These are phyloP conservation scores for Alternaria hordeiaustralica DNA, from an alignment of 2,329 filamentous ascomycete genomes.

Conservation along the genomic window DNA sequence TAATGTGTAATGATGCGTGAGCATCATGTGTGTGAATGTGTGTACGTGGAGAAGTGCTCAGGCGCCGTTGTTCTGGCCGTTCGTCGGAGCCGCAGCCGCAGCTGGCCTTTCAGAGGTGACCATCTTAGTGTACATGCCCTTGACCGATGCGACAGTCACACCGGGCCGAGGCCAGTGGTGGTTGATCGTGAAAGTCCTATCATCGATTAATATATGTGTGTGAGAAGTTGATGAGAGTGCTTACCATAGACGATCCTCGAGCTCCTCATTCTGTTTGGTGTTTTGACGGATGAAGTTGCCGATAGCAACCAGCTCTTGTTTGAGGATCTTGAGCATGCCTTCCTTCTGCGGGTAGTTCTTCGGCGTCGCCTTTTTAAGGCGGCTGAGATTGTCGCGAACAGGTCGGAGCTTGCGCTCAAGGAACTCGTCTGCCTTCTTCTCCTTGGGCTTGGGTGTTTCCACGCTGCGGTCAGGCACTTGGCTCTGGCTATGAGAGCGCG, in stretches of 20 bases:
- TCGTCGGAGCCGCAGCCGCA: slow-evolving; percentile 27
- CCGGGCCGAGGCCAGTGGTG: slow-evolving; percentile 48
- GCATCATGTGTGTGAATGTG: slow-evolving; percentile 2
- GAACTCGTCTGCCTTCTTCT: slow-evolving; percentile 53
- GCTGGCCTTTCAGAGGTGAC: slow-evolving; percentile 39
- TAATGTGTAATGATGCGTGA: slow-evolving; percentile 4
- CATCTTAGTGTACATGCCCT: slow-evolving; percentile 49
- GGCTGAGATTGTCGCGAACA: slow-evolving; percentile 65
- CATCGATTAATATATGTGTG: slow-evolving; percentile 23
- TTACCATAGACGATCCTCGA: slow-evolving; percentile 62
- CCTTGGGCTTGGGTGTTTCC: slow-evolving; percentile 38
- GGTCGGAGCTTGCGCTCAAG: slow-evolving; percentile 63
- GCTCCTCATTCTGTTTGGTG: slow-evolving; percentile 50
- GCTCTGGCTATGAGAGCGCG: slow-evolving; percentile 54
- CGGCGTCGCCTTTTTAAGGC: slow-evolving; percentile 66
- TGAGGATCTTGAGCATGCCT: slow-evolving; percentile 67
- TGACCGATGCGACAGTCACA: slow-evolving; percentile 41
- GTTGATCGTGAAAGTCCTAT: slow-evolving; percentile 45
- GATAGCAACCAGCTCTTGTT: slow-evolving; percentile 66
- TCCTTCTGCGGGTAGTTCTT: slow-evolving; percentile 69
- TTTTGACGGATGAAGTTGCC: slow-evolving; percentile 66
- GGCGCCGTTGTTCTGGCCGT: slow-evolving; percentile 33
- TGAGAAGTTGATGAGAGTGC: slow-evolving; percentile 17
- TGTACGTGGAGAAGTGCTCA: slow-evolving; percentile 7
- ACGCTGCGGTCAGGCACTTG: slow-evolving; percentile 47